Percentiles rank a stretch among this genome's conserved stretches.
phyloP scores from a whole-genome alignment of 2,329 filamentous ascomycete genomes.

The Botrytis paeoniae region DNA sequence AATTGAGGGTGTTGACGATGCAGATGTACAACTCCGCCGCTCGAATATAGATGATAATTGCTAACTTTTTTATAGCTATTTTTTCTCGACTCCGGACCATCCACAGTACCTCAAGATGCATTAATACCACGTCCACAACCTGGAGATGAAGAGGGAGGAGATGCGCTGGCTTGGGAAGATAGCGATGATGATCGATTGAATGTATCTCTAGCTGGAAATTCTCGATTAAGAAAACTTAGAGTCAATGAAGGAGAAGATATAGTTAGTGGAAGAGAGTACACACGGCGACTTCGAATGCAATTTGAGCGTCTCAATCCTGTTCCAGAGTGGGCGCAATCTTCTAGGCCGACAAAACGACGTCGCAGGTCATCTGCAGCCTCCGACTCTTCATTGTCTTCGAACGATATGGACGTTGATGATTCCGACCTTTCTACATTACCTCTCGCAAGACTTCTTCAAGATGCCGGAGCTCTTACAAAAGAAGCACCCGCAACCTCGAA shows the following conservation, averaged over 20 bases:
- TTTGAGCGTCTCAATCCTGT: conserved; percentile 59
- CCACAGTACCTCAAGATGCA: conserved; percentile 27
- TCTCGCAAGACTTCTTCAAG: conserved; percentile 74
- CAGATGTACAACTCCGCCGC: conserved; percentile 47
- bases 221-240: conserved; percentile 78
- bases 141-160: conserved; percentile 42
- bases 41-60: neutral
- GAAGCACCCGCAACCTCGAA: conserved; percentile 48
- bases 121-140: conserved; percentile 26
- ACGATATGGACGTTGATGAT: conserved; percentile 51
- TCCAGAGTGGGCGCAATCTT: conserved; percentile 58
- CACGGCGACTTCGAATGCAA: conserved; percentile 73
- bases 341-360: conserved; percentile 50
- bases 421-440: conserved; percentile 68
- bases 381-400: conserved; percentile 40
- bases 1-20: conserved; percentile 69
- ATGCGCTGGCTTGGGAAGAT: conserved; percentile 77
- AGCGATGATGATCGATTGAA: conserved; percentile 89
- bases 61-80: conserved; percentile 35
- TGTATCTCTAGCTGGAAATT: conserved; percentile 75
- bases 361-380: conserved; percentile 50
- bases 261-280: conserved; percentile 83
- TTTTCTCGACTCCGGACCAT: conserved; percentile 41
- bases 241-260: conserved; percentile 79
- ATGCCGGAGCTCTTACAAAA: conserved; percentile 62